Percentiles rank a stretch among this genome's conserved stretches.
These are phyloP conservation scores for Lipomyces sp. DNA, from an alignment of 805 yeast species.

Conservation along the genomic window DNA sequence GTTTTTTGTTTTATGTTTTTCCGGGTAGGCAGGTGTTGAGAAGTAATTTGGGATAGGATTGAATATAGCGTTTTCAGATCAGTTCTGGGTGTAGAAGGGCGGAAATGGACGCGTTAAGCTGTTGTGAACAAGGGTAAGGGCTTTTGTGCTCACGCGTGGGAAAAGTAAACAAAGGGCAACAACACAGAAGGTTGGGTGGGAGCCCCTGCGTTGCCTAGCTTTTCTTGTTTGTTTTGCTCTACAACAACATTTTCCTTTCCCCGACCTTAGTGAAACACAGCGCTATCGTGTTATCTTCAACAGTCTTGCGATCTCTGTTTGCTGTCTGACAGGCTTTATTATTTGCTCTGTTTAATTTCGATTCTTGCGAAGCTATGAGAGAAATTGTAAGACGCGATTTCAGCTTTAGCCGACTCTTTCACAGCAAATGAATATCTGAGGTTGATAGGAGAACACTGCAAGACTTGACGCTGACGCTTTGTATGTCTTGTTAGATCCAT, in stretches of 20 bases:
- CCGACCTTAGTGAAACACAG: not conserved
- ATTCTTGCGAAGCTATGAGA: slow-evolving; percentile 16
- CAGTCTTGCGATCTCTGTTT: not conserved
- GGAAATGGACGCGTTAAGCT: not conserved
- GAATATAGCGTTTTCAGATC: too few relatives aligned
- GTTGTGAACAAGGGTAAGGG: too few relatives aligned
- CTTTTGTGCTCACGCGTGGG: too few relatives aligned
- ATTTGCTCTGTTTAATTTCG: not conserved
- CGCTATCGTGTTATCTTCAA: not conserved
- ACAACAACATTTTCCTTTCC: not conserved
- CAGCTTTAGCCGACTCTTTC: not conserved
- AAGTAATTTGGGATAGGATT: too few relatives aligned
- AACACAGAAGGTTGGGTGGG: slow-evolving; percentile 3
- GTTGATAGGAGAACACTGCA: too few relatives aligned
- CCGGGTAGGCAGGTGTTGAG: too few relatives aligned
- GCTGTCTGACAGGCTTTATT: not conserved
- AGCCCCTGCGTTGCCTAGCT: slow-evolving; percentile 19
- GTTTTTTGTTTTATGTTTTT: too few relatives aligned
- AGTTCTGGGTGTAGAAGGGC: too few relatives aligned
- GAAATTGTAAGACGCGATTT: slow-evolving; percentile 30
- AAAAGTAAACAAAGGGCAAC: slow-evolving; percentile 26
- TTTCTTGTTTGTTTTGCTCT: not conserved
- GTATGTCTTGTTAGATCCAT: slow-evolving; percentile 56
- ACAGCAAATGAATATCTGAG: not conserved
- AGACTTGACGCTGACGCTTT: too few relatives aligned